phyloP scores from a whole-genome alignment of 2,329 filamentous ascomycete genomes.

The Talaromyces pinophilus region DNA sequence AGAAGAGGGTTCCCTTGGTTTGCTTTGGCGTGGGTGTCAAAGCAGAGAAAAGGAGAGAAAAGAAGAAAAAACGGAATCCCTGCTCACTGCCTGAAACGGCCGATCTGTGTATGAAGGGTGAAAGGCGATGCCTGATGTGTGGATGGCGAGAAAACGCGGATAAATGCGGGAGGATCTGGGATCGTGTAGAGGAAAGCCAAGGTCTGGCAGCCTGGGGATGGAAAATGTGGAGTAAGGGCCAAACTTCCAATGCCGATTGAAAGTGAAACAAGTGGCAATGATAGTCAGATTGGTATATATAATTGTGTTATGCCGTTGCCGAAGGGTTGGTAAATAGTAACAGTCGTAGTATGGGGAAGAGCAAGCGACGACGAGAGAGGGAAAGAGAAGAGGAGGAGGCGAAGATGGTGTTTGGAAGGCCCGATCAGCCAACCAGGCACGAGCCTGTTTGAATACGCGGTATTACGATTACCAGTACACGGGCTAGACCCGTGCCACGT shows the following conservation, averaged over 20 bases:
- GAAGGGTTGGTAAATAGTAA: neutral
- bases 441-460: neutral
- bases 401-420: neutral
- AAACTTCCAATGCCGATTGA: neutral
- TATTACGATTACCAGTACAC: slow-evolving; percentile 5
- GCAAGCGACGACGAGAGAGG: neutral
- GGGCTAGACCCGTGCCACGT: neutral
- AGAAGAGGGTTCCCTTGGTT: neutral
- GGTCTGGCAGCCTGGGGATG: neutral
- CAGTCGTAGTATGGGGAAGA: slow-evolving; percentile 1
- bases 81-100: neutral
- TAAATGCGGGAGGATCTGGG: slow-evolving; percentile 3
- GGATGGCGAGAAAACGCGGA: slow-evolving; percentile 6
- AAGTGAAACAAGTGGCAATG: neutral
- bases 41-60: neutral
- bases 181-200: neutral
- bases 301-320: neutral
- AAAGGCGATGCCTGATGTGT: slow-evolving; percentile 9
- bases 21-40: slow-evolving; percentile 6
- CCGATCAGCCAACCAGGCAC: neutral
- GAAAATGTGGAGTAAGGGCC: slow-evolving; percentile 9
- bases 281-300: neutral
- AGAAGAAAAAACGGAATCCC: neutral
- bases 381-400: neutral
- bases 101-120: neutral